A percentile compares a stretch with the other conserved stretches of the same genome.
These are phyloP conservation scores for Solioccasus polychromus DNA, from an alignment of 768 basidiomycete species.

Conservation along the genomic window DNA sequence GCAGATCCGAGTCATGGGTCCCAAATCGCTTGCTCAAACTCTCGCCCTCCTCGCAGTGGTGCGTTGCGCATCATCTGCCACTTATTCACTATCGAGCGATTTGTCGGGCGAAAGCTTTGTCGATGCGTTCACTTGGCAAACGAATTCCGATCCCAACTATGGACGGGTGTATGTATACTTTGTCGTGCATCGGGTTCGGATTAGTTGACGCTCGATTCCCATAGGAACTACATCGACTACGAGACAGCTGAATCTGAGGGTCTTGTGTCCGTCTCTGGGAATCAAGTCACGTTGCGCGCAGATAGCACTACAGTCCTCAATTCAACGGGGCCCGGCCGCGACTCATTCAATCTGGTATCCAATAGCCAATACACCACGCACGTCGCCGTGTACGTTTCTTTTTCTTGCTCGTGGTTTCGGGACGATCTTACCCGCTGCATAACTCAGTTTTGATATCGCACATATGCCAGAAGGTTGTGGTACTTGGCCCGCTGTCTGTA, in stretches of 20 bases:
- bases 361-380: constrained; percentile 32
- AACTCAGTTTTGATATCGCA: constrained; percentile 36
- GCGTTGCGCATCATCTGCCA: constrained; percentile 32
- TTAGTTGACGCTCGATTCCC: neutral
- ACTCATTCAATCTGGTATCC: constrained; percentile 34
- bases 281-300: constrained; percentile 35
- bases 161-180: constrained; percentile 25
- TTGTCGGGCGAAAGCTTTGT: constrained; percentile 50
- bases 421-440: neutral
- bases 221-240: constrained; percentile 44
- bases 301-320: constrained; percentile 33
- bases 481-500: constrained; percentile 39
- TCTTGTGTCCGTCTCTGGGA: constrained; percentile 52
- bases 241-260: constrained; percentile 53
- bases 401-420: neutral
- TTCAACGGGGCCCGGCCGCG: constrained; percentile 32
- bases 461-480: constrained; percentile 41
- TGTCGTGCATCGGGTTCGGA: neutral
- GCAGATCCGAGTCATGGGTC: neutral
- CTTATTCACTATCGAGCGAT: constrained; percentile 46
- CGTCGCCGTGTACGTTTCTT: constrained; percentile 28
- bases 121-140: constrained; percentile 27
- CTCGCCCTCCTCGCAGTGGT: constrained; percentile 9
- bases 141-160: constrained; percentile 27
- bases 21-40: neutral